A percentile compares a stretch with the other conserved stretches of the same genome.
phyloP scores from a whole-genome alignment of 2,329 filamentous ascomycete species.

The Scolecobasidium constrictum region DNA sequence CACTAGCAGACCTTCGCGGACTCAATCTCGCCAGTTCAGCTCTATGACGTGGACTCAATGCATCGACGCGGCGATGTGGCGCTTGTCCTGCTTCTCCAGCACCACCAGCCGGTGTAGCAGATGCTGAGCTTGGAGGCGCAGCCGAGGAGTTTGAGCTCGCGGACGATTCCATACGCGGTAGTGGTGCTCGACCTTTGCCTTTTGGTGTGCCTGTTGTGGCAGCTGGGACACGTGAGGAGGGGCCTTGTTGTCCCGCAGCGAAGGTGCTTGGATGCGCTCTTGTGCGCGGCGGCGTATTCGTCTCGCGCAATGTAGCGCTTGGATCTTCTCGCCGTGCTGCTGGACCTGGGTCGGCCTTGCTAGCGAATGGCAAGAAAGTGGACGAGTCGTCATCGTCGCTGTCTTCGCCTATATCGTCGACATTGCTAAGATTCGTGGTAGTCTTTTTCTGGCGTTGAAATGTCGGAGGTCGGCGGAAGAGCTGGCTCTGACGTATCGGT shows the following conservation, averaged over 20 bases:
- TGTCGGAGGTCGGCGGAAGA: conserved; percentile 30
- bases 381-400: conserved; percentile 35
- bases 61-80: conserved; percentile 14
- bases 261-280: neutral
- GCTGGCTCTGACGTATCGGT: conserved; percentile 30
- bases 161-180: conserved; percentile 9
- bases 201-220: too few relatives aligned
- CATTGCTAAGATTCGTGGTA: conserved; percentile 19
- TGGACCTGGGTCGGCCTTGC: conserved; percentile 9
- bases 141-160: conserved; percentile 10
- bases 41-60: conserved; percentile 42
- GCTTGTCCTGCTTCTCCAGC: neutral
- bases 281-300: neutral
- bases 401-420: conserved; percentile 24
- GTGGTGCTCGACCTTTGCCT: conserved; percentile 7
- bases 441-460: conserved; percentile 18
- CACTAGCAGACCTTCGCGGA: conserved; percentile 38
- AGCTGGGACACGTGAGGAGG: too few relatives aligned
- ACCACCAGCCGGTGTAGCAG: too few relatives aligned
- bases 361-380: conserved; percentile 32
- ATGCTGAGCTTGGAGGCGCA: neutral
- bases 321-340: conserved; percentile 4
- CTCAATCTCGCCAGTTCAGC: conserved; percentile 47
- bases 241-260: too few relatives aligned
- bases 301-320: conserved; percentile 9